phyloP scores from a whole-genome alignment of 73 alveolate species.

The Tetrahymena borealis region DNA sequence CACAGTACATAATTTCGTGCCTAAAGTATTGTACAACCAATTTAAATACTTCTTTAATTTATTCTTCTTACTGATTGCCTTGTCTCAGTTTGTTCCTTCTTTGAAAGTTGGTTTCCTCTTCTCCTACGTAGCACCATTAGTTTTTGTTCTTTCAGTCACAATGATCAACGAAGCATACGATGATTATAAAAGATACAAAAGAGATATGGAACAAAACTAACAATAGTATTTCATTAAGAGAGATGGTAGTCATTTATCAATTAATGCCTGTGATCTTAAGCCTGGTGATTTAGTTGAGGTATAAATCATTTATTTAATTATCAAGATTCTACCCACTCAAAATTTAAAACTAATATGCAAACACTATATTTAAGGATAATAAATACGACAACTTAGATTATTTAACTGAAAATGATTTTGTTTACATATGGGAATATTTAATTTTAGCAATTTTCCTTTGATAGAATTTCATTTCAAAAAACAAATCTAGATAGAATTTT shows the following conservation, averaged over 20 bases:
- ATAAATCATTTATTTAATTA: background rate
- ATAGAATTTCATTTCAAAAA: too few relatives aligned
- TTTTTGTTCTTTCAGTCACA: constrained; percentile 79
- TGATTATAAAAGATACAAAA: constrained; percentile 75
- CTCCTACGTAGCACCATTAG: constrained; percentile 90
- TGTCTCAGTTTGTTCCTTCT: constrained; percentile 50
- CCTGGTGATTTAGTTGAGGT: constrained; percentile 46
- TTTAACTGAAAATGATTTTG: background rate
- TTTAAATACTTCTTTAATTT: constrained; percentile 58
- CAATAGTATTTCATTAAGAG: constrained; percentile 38
- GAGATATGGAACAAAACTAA: constrained; percentile 80
- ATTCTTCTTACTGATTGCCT: constrained; percentile 49
- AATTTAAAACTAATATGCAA: background rate
- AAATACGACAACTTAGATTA: constrained; percentile 3
- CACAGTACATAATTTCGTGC: constrained; percentile 48
- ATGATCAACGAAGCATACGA: constrained; percentile 87
- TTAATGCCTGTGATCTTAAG: constrained; percentile 7
- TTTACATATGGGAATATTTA: too few relatives aligned
- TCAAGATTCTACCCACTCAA: too few relatives aligned
- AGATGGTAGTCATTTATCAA: constrained; percentile 3
- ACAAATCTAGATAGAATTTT: too few relatives aligned
- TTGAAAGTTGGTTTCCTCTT: constrained; percentile 56
- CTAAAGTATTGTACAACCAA: constrained; percentile 48
- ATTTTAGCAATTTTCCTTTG: too few relatives aligned
- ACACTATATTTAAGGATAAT: background rate